Conservation (phyloP, 2,329 filamentous ascomycete genomes). For the Trichoderma semiorbis region DNA sequence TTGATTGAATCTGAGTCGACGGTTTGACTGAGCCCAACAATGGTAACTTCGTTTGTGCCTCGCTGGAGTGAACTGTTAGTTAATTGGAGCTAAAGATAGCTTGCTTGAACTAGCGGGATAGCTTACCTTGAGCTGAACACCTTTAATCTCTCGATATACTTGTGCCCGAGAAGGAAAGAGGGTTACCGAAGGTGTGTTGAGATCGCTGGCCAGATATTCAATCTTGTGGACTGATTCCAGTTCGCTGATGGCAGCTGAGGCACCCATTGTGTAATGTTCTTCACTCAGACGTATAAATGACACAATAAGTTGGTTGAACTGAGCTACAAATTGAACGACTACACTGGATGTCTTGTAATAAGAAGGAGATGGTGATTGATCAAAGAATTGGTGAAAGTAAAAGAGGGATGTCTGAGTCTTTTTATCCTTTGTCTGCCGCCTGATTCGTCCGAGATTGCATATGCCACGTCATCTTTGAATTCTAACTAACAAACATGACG, state of each 20-base stretch:
- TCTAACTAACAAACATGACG: background rate
- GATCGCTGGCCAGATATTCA: conserved; percentile 54
- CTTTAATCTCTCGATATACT: conserved; percentile 56
- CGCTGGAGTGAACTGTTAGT: conserved; percentile 2
- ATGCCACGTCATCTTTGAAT: background rate
- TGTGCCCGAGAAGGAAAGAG: conserved; percentile 61
- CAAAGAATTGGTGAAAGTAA: background rate
- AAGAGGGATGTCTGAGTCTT: background rate
- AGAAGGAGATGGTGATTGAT: background rate
- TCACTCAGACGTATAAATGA: background rate
- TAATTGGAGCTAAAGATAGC: background rate
- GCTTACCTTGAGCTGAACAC: conserved; percentile 38
- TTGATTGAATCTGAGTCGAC: conserved; percentile 59
- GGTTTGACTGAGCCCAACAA: conserved; percentile 53
- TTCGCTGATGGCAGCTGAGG: conserved; percentile 1
- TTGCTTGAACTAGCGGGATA: background rate
- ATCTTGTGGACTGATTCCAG: conserved; percentile 43
- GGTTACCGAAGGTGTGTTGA: conserved; percentile 58
- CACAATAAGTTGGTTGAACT: background rate
- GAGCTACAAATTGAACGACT: conserved; percentile 18
- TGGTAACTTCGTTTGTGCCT: conserved; percentile 56
- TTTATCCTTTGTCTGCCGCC: background rate
- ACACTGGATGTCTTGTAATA: background rate
- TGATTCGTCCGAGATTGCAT: background rate
- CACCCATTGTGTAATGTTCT: background rate